A percentile compares a stretch with the other conserved stretches of the same genome.
Conservation (phyloP, 768 basidiomycete genomes). For the Boletus barrowsii region DNA sequence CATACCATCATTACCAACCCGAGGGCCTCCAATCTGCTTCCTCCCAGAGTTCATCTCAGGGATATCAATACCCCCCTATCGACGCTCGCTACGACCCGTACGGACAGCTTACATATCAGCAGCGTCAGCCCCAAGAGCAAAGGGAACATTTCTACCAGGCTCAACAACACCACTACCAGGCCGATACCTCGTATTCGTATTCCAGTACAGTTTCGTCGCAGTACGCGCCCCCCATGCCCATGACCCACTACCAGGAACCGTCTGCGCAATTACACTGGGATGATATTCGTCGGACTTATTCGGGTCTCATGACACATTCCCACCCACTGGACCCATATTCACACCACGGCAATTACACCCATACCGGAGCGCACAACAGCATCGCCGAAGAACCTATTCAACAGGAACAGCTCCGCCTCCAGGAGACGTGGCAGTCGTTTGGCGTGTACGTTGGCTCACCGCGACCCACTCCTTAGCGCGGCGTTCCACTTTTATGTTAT, state of each 20-base stretch:
- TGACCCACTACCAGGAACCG: conserved; percentile 8
- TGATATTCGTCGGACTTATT: not conserved
- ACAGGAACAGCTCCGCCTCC: conserved; percentile 24
- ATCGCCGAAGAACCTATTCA: conserved; percentile 8
- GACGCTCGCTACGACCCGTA: conserved; percentile 19
- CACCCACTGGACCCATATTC: not conserved
- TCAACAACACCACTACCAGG: conserved; percentile 18
- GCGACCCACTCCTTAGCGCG: not conserved
- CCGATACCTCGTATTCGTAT: conserved; percentile 9
- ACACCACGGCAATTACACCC: conserved; percentile 4
- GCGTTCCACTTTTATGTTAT: not conserved
- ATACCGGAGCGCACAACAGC: not conserved
- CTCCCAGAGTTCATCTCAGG: conserved; percentile 20
- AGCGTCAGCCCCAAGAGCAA: conserved; percentile 14
- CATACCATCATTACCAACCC: conserved; percentile 14
- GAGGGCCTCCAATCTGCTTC: conserved; percentile 11
- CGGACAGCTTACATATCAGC: conserved; percentile 5
- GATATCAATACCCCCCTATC: conserved; percentile 8
- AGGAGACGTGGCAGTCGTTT: conserved; percentile 69
- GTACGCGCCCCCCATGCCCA: conserved; percentile 5
- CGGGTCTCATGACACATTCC: not conserved
- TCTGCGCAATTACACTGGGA: conserved; percentile 17
- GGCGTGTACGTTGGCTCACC: conserved; percentile 49
- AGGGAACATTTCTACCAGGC: conserved; percentile 24
- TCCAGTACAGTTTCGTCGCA: conserved; percentile 1